Evolutionary conservation across 495 filamentous ascomycete genomes (phyloP), one percentile per base, ranked within the genome.

Genomic region (Talaromyces trachyspermus): DNA sequence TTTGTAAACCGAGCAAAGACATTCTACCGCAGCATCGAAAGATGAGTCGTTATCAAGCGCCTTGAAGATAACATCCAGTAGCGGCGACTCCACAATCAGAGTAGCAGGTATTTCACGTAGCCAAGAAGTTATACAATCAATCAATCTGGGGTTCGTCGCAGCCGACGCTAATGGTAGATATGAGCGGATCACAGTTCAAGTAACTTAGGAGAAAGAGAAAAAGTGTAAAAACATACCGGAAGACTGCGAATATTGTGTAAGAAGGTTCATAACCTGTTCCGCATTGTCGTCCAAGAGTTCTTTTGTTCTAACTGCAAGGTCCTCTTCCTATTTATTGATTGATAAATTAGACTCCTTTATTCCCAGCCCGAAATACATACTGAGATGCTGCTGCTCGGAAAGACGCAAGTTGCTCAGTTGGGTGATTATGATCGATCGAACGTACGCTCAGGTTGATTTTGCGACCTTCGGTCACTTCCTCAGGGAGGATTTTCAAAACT

Each of bases 381-480:
- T 52, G 45, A 44, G 54, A 50, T 46, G 52, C 35, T 46, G 50
- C 45, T 49, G 51, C 50, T 51, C 37, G 50, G n/a, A 12, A 38
- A 48, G 43, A 38, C 38, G 43, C 26, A 20, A 40, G 47, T 49
- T 53, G 52, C 14, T 49, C 40, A 53, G 50, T 49, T 52, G 51
- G 46, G 48, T 54, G 49, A 44, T 50, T 54, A 22, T 38, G 47
- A 46, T 65, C 75, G 75, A 71, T 75, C 77, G 67, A 71, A 89
- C 89, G 72, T 90, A 95, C 90, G 75, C 86, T 88, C 67, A 99
- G 76, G 76, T 87, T 94, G 77, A 97, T 95, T 72, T 95, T 97
- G 66, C 92, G 87, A 66, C 94, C 92, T 74, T 97, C 92, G 41
- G 88, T 97, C 63, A 99, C 94, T 77, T 99, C 92, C 74, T 99